A percentile compares a stretch with the other conserved stretches of the same genome.
These are phyloP conservation scores for Zizania latifolia DNA, from an alignment of 176 grass and related monocot species.

Conservation along the genomic window DNA sequence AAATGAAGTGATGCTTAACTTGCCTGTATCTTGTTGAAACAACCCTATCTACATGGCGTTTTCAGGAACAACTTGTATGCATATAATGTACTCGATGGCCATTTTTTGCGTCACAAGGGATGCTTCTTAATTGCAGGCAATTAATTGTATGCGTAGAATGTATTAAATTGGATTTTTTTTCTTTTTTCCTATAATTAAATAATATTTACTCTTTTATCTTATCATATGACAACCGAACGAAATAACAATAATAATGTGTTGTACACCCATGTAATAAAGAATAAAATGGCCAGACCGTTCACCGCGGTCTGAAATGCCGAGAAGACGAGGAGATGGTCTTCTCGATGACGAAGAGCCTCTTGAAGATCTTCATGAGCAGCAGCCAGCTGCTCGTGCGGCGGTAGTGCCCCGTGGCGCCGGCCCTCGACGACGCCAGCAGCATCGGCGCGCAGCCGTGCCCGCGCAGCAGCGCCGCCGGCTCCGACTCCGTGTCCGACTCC, in stretches of 20 bases:
- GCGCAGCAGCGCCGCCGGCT: not conserved
- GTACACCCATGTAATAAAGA: no score
- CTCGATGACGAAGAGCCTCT: constrained; percentile 47
- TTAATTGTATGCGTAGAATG: no score
- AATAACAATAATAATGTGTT: no score
- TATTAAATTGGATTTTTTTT: no score
- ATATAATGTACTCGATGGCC: not conserved
- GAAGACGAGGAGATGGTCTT: constrained; percentile 27
- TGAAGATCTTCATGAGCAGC: constrained; percentile 52
- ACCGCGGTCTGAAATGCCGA: no score
- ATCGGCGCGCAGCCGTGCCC: constrained; percentile 27
- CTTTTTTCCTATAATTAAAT: no score
- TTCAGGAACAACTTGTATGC: not conserved
- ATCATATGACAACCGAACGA: no score
- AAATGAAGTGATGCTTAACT: not conserved
- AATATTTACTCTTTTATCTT: no score
- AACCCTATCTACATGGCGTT: not conserved
- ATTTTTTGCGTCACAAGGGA: not conserved
- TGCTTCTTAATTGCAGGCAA: not conserved
- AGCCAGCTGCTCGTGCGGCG: constrained; percentile 34
- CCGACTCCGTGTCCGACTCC: constrained; percentile 24
- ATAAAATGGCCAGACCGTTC: no score
- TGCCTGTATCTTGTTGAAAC: not conserved
- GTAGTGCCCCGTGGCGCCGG: constrained; percentile 19
- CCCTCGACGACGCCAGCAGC: constrained; percentile 35